Percentiles rank a stretch among this genome's conserved stretches.
phyloP scores from a whole-genome alignment of 768 basidiomycete species.

The Agrocybe chaxingu region DNA sequence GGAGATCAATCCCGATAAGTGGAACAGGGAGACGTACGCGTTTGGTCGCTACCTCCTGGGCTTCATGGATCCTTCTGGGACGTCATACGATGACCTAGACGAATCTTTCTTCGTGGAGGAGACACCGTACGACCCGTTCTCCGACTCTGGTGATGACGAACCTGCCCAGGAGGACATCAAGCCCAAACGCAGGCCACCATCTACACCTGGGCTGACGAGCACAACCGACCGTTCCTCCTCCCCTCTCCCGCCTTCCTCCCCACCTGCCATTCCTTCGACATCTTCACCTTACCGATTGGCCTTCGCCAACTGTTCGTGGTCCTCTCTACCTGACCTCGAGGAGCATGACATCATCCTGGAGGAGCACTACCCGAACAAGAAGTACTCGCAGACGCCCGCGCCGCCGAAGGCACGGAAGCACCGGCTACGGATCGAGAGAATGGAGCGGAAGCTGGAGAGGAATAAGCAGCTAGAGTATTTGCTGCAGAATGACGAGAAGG shows the following conservation, averaged over 20 bases:
- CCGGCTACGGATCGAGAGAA: conserved; percentile 27
- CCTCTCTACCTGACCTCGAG: conserved; percentile 11
- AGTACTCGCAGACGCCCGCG: conserved; percentile 37
- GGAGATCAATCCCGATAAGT: conserved; percentile 19
- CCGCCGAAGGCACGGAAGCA: conserved; percentile 36
- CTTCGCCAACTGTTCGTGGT: conserved; percentile 4
- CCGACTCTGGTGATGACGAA: conserved; percentile 17
- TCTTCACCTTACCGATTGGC: background rate
- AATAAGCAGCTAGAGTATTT: conserved; percentile 30
- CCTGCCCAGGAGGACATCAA: conserved; percentile 14
- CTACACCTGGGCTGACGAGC: conserved; percentile 20
- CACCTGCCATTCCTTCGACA: conserved; percentile 8
- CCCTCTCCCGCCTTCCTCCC: conserved; percentile 16
- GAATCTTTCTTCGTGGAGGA: conserved; percentile 16
- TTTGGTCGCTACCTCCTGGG: conserved; percentile 28
- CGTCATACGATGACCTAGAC: conserved; percentile 12
- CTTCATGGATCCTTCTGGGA: conserved; percentile 19
- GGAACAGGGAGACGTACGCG: conserved; percentile 27
- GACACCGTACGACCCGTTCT: conserved; percentile 17
- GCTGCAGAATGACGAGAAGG: conserved; percentile 27
- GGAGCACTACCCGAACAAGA: conserved; percentile 22
- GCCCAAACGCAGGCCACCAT: conserved; percentile 7
- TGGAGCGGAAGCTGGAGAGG: conserved; percentile 24
- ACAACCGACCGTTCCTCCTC: conserved; percentile 7
- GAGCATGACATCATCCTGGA: conserved; percentile 9